Evolutionary conservation across 257 asterid species (phyloP).

Genomic region (Echites panduratus): DNA sequence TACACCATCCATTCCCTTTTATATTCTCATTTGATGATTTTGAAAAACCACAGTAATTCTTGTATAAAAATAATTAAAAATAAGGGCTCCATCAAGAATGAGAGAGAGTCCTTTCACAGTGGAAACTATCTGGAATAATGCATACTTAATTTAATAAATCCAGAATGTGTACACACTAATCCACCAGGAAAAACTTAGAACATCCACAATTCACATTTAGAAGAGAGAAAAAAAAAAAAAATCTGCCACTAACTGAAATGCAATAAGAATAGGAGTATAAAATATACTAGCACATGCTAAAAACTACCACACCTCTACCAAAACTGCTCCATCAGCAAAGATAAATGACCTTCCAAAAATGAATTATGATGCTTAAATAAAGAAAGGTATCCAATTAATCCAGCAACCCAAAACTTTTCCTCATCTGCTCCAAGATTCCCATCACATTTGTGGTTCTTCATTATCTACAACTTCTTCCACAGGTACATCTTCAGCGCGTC

Average conservation of each 20-base stretch:
- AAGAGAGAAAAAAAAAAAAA: not conserved
- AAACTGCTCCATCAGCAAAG: slow-evolving; percentile 24
- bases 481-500: slow-evolving; percentile 16
- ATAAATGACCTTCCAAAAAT: not conserved
- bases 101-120: no score
- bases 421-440: not conserved
- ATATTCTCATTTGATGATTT: no score
- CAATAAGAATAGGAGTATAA: not conserved
- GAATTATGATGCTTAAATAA: not conserved
- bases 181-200: not conserved
- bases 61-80: no score
- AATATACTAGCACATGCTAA: not conserved
- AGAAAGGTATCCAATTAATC: slow-evolving; percentile 6
- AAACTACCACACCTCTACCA: slow-evolving; percentile 24
- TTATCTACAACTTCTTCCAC: slow-evolving; percentile 16
- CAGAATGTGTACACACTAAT: no score
- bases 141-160: no score
- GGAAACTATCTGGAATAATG: no score
- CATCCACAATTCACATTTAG: not conserved
- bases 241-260: not conserved
- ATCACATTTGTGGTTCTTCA: slow-evolving; percentile 13
- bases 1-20: no score
- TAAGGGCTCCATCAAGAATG: no score
- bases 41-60: no score
- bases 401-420: slow-evolving; percentile 10